phyloP scores from a whole-genome alignment of 1,284 basidiomycete genomes.

The Rhodotorula sp. region DNA sequence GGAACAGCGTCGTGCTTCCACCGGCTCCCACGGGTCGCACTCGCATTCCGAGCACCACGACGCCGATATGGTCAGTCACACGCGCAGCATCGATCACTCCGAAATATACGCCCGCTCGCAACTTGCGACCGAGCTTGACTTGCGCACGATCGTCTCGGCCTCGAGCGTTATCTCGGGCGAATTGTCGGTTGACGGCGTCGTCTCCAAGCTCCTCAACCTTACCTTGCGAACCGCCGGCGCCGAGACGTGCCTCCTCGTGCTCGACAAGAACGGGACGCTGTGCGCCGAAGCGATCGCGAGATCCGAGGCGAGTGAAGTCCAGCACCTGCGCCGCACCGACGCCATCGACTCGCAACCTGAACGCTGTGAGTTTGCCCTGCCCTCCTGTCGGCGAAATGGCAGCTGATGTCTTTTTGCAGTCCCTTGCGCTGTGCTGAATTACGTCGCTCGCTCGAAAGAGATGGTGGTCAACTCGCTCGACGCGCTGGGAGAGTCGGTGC shows the following conservation, averaged over 20 bases:
- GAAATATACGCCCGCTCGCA: slow-evolving; percentile 21
- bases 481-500: slow-evolving; percentile 13
- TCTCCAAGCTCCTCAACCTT: slow-evolving; percentile 37
- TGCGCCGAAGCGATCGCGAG: slow-evolving; percentile 36
- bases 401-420: not conserved
- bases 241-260: slow-evolving; percentile 35
- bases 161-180: slow-evolving; percentile 29
- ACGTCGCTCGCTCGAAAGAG: slow-evolving; percentile 26
- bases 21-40: slow-evolving; percentile 22
- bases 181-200: slow-evolving; percentile 35
- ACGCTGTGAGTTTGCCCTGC: not conserved
- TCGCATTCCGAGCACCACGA: slow-evolving; percentile 22
- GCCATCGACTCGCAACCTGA: slow-evolving; percentile 30
- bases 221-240: slow-evolving; percentile 35
- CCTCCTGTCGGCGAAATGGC: no score
- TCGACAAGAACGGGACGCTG: slow-evolving; percentile 32
- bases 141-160: slow-evolving; percentile 35
- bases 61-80: slow-evolving; percentile 7
- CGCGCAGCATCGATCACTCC: slow-evolving; percentile 11
- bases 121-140: slow-evolving; percentile 36
- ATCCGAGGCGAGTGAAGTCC: slow-evolving; percentile 21
- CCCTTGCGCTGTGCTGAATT: slow-evolving; percentile 37
- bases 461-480: slow-evolving; percentile 36
- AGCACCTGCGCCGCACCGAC: slow-evolving; percentile 33
- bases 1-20: not conserved